Percentiles rank a stretch among this genome's conserved stretches.
Evolutionary conservation across 805 yeast genomes (phyloP).

Genomic region (Spathaspora sp.): DNA sequence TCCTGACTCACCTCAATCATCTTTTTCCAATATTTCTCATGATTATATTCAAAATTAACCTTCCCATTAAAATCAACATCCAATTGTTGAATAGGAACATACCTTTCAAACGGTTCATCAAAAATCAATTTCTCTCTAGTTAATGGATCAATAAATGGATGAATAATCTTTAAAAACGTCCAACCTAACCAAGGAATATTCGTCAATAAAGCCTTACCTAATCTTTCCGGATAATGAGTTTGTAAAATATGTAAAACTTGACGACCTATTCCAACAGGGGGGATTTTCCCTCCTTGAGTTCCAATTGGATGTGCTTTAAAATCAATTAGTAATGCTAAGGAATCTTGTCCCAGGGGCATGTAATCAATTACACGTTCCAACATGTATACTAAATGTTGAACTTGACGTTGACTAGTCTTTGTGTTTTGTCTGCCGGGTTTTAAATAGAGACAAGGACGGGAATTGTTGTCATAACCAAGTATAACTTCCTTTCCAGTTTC

Average conservation of each 20-base stretch:
- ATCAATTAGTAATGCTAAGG: constrained; percentile 86
- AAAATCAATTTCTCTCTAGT: constrained; percentile 92
- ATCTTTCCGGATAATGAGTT: constrained; percentile 95
- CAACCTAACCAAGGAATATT: constrained; percentile 94
- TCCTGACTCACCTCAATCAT: constrained; percentile 57
- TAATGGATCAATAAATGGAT: constrained; percentile 94
- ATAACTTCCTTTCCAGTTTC: constrained; percentile 91
- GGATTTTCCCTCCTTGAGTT: constrained; percentile 64
- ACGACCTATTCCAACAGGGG: constrained; percentile 85
- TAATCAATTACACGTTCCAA: constrained; percentile 88
- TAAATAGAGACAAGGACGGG: constrained; percentile 88
- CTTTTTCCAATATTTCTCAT: constrained; percentile 74
- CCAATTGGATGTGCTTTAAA: constrained; percentile 75
- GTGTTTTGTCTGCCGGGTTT: constrained; percentile 97
- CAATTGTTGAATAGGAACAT: constrained; percentile 77
- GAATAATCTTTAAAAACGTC: constrained; percentile 85
- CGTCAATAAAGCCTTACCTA: constrained; percentile 87
- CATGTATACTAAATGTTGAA: constrained; percentile 92
- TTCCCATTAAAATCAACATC: constrained; percentile 83
- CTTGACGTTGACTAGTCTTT: constrained; percentile 82
- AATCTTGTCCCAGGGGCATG: constrained; percentile 97
- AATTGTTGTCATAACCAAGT: constrained; percentile 84
- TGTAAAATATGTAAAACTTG: constrained; percentile 92
- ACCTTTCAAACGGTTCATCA: constrained; percentile 82
- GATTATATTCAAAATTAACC: constrained; percentile 80